Evolutionary conservation across 2,329 filamentous ascomycete species (phyloP), one percentile per base, ranked within the genome.

Genomic region (Xylariaceae sp.): DNA sequence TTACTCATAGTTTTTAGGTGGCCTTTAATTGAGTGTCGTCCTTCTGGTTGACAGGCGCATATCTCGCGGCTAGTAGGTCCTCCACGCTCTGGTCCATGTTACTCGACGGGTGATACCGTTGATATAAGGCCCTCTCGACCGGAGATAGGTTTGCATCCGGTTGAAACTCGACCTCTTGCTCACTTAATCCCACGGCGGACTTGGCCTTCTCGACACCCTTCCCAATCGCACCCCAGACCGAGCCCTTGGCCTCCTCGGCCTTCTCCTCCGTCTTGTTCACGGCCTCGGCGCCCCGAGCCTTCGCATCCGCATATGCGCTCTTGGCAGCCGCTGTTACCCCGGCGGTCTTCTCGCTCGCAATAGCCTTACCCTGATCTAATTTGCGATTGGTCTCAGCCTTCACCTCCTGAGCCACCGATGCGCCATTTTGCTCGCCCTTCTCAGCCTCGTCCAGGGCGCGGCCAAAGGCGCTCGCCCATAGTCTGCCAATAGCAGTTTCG

Each of bases 91-190:
- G 29, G 32, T 72, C 75, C 56, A 81, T 70, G 0, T 78, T 78
- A 62, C 69, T 76, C 18, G 53, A 47, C 7, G 55, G 54, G 47
- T 68, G 53, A 65, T 87, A 87, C 64, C 84, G 74, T 67, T 85
- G 81, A 47, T 74, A 76, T 50, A 87, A 70, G 42, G 78, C 75
- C 67, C 85, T 79, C 59, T 82, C 76, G 19, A 81, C 79, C 44
- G 75, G 77, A 65, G 85, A 76, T 16, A 55, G 50, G 19, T 81
- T 75, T 2, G 78, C 71, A 26, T 26, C 23, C 3, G 75, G 64
- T 48, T 74, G 41, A 44, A 67, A 58, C 44, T 71, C 70, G 7
- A 71, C 59, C 65, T 75, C 75, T 48, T 74, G 68, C 57, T 75
- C 73, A 0, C 73, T 73, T 6, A 70, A 54, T 4, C 70, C 67